Evolutionary conservation across 495 filamentous ascomycete species (phyloP).

Genomic region (Lasiosphaeris hirsuta): DNA sequence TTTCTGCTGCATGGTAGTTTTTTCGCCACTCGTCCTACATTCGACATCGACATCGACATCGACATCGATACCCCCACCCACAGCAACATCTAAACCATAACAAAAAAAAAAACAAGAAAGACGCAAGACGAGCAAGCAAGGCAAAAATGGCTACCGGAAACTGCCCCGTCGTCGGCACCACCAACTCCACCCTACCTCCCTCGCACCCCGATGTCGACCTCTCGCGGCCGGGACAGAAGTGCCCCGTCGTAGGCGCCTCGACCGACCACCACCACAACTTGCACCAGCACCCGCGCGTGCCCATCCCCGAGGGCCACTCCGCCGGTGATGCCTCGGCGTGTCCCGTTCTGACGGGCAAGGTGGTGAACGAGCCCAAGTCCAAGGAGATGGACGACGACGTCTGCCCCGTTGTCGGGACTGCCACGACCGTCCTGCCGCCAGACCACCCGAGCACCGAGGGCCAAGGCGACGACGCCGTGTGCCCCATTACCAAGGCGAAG

Average conservation of each 20-base stretch:
- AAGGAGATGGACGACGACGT: conserved; percentile 45
- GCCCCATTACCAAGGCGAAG: conserved; percentile 49
- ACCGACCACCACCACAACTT: conserved; percentile 45
- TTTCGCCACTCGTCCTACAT: too few relatives aligned
- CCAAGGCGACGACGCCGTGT: conserved; percentile 41
- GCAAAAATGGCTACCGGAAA: conserved; percentile 16
- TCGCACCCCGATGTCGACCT: conserved; percentile 43
- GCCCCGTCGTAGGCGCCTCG: conserved; percentile 44
- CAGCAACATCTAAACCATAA: background rate
- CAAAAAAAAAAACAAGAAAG: background rate
- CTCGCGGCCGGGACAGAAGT: conserved; percentile 40
- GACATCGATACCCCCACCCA: background rate
- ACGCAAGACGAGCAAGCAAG: background rate
- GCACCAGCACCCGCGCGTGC: conserved; percentile 41
- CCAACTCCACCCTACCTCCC: conserved; percentile 42
- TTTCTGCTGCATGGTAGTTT: too few relatives aligned
- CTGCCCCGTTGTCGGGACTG: conserved; percentile 46
- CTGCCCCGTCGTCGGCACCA: conserved; percentile 44
- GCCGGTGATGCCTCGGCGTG: conserved; percentile 43
- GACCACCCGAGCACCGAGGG: conserved; percentile 43
- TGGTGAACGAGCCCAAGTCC: conserved; percentile 43
- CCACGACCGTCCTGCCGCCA: conserved; percentile 43
- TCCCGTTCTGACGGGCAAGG: conserved; percentile 33
- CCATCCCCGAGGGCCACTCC: conserved; percentile 26
- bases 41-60: too few relatives aligned